These are phyloP conservation scores for Rasamsonia emersonii DNA, from an alignment of 2,329 filamentous ascomycete species.

Conservation along the genomic window DNA sequence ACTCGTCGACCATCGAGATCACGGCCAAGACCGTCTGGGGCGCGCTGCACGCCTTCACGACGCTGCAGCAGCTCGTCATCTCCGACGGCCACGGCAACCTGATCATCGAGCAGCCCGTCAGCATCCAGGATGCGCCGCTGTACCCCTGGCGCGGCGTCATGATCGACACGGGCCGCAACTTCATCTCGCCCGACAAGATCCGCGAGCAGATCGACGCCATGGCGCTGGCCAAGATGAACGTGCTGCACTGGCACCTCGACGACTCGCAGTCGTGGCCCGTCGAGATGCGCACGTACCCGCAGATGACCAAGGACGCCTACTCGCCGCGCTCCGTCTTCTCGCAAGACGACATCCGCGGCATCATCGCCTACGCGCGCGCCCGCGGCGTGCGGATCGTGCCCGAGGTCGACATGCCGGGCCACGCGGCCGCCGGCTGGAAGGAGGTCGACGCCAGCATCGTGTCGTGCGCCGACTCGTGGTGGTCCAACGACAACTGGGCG, in stretches of 20 bases:
- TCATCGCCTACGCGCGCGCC: slow-evolving; percentile 44
- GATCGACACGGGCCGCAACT: slow-evolving; percentile 49
- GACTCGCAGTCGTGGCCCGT: slow-evolving; percentile 51
- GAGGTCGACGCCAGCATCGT: slow-evolving; percentile 50
- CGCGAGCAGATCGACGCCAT: slow-evolving; percentile 48
- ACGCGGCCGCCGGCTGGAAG: slow-evolving; percentile 48
- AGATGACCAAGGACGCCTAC: slow-evolving; percentile 49
- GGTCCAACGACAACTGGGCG: slow-evolving; percentile 50
- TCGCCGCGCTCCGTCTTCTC: slow-evolving; percentile 42
- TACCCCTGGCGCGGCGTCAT: slow-evolving; percentile 49
- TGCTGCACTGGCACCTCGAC: slow-evolving; percentile 50
- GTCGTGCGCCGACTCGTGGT: slow-evolving; percentile 50
- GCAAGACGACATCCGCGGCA: slow-evolving; percentile 32
- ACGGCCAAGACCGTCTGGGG: slow-evolving; percentile 46
- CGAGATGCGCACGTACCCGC: slow-evolving; percentile 40
- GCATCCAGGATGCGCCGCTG: slow-evolving; percentile 42
- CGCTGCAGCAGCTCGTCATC: slow-evolving; percentile 49
- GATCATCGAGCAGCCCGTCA: slow-evolving; percentile 46
- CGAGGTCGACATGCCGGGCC: slow-evolving; percentile 56
- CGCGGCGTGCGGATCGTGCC: slow-evolving; percentile 52
- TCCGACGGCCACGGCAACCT: slow-evolving; percentile 34
- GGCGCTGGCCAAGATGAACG: slow-evolving; percentile 49
- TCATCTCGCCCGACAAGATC: slow-evolving; percentile 43
- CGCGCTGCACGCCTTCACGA: slow-evolving; percentile 48
- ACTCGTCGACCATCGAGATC: slow-evolving; percentile 37